Evolutionary conservation across 768 basidiomycete genomes (phyloP), one percentile per base, ranked within the genome.

Genomic region (Tricholomella constricta): DNA sequence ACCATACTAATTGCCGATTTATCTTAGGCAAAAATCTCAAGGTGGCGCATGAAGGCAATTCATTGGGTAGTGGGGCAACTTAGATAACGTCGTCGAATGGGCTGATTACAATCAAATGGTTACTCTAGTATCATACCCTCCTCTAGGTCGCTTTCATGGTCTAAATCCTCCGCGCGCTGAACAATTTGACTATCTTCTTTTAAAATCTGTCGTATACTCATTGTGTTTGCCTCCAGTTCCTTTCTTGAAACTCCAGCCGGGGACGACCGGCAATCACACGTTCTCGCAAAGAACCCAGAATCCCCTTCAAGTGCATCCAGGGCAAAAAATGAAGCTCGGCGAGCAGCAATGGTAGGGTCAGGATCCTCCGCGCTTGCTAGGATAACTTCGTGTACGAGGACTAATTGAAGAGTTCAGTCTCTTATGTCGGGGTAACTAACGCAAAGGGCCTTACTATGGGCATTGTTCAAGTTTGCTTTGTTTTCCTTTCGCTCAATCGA

Each of bases 271-370:
- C 90, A 93, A 68, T 89, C 82, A 63, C 90, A 93, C 17, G 75
- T 80, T 42, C 79, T 77, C 5, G 76, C 69, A 63, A 92, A 68
- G 50, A 91, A 84, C 11, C 74, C 76, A 5, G 83, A 68, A 61
- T 90, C 83, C 23, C 79, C 80, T 52, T 88, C 81, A 29, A 93
- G 67, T 15, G 82, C 83, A 62, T 89, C 85, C 54, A 93, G 65
- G 10, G 89, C 89, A n/a, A 73, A 74, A 43, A 80, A 60, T 6
- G 86, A 87, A 3, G 85, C 85, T 34, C 69, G 72, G 55, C 87
- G 79, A 5, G 83, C 78, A 22, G 89, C 87, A 15, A 76, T 71
- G 25, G 78, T 69, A 8, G 75, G 69, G 6, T 80, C 80, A 6
- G 65, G 48, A 45, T 85, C 85, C 49, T 73, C 72, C 2, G 79